These are phyloP conservation scores for Peronosclerospora sorghi DNA, from an alignment of 352 stramenopile genomes.

Conservation along the genomic window DNA sequence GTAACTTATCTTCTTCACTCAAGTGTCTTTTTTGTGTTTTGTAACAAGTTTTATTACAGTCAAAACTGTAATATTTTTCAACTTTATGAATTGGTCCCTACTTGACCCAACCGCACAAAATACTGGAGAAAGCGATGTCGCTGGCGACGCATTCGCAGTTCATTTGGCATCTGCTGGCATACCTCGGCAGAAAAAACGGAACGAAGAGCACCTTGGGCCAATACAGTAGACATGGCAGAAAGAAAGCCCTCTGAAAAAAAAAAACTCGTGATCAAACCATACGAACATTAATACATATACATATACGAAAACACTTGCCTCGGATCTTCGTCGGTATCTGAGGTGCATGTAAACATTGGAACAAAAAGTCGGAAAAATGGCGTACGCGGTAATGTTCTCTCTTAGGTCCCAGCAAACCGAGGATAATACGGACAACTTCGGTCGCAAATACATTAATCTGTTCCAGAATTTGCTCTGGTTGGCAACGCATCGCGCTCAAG, in stretches of 20 bases:
- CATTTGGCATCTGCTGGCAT: constrained; percentile 23
- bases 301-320: constrained; percentile 11
- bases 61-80: too few relatives aligned
- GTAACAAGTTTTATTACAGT: too few relatives aligned
- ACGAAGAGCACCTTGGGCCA: constrained; percentile 17
- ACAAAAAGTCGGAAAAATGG: constrained; percentile 60
- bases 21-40: too few relatives aligned
- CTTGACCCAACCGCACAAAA: constrained; percentile 17
- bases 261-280: not conserved
- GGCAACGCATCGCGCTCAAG: constrained; percentile 27
- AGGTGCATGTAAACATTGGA: constrained; percentile 54
- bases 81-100: not conserved
- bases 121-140: constrained; percentile 56
- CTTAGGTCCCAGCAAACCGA: constrained; percentile 40
- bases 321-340: constrained; percentile 32
- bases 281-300: not conserved
- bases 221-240: constrained; percentile 20
- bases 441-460: constrained; percentile 24
- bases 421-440: constrained; percentile 31
- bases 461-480: constrained; percentile 19
- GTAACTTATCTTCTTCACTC: too few relatives aligned
- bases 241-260: constrained; percentile 31
- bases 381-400: constrained; percentile 36
- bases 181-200: constrained; percentile 21
- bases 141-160: constrained; percentile 25